Evolutionary conservation across 2,329 filamentous ascomycete genomes (phyloP).

Genomic region (Fusarium ambrosium): DNA sequence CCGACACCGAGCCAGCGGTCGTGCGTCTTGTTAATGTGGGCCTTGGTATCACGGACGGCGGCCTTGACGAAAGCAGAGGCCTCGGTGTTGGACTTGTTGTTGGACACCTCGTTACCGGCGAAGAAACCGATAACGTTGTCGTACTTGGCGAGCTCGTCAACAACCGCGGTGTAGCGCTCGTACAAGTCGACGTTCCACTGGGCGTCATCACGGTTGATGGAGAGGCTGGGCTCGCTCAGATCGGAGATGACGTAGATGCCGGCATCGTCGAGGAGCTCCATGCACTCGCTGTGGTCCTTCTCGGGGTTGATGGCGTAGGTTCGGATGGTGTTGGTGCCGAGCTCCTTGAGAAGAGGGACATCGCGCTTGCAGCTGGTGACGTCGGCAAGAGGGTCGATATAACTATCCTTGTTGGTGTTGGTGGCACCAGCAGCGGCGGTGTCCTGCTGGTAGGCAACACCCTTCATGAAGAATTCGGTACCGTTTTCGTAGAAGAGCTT

Average conservation of each 20-base stretch:
- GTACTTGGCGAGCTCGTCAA: slow-evolving; percentile 86
- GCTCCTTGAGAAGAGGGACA: slow-evolving; percentile 81
- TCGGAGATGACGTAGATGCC: slow-evolving; percentile 98
- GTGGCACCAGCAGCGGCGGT: slow-evolving; percentile 67
- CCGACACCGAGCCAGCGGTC: slow-evolving; percentile 89
- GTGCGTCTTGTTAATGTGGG: slow-evolving; percentile 85
- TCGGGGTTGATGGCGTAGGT: slow-evolving; percentile 92
- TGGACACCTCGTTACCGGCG: slow-evolving; percentile 97
- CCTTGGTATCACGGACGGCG: slow-evolving; percentile 95
- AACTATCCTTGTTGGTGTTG: slow-evolving; percentile 64
- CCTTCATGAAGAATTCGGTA: slow-evolving; percentile 82
- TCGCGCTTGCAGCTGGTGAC: slow-evolving; percentile 82
- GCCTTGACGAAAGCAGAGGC: slow-evolving; percentile 98
- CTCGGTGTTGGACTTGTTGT: slow-evolving; percentile 87
- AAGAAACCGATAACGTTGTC: slow-evolving; percentile 97
- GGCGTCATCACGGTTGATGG: slow-evolving; percentile 87
- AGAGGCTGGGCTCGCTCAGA: slow-evolving; percentile 82
- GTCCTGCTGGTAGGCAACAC: slow-evolving; percentile 95
- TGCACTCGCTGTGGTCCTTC: slow-evolving; percentile 84
- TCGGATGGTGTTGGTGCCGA: slow-evolving; percentile 93
- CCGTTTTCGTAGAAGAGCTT: slow-evolving; percentile 91
- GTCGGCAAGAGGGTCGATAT: slow-evolving; percentile 87
- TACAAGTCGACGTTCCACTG: slow-evolving; percentile 85
- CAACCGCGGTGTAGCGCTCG: slow-evolving; percentile 83
- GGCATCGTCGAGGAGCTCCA: slow-evolving; percentile 83